Conservation (phyloP, 192 early-diverging fungal genomes). For the Pilobolus umbonatus region DNA sequence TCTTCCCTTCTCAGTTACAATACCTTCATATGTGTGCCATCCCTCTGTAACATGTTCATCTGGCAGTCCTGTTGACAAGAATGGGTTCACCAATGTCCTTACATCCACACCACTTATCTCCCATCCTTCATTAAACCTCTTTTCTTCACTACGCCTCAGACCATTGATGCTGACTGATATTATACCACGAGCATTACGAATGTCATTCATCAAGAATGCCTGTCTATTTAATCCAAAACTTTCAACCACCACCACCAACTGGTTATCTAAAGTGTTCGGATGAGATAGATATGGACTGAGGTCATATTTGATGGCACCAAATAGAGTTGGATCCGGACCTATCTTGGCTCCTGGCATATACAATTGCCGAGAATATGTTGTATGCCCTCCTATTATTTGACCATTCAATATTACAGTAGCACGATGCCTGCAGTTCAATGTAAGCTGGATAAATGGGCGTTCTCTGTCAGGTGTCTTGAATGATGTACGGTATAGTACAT, state of each 20-base stretch:
- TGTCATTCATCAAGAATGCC: constrained; percentile 69
- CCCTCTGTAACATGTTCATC: constrained; percentile 49
- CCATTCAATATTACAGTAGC: constrained; percentile 69
- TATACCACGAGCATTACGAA: constrained; percentile 69
- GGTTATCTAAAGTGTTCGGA: constrained; percentile 53
- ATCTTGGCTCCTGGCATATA: constrained; percentile 58
- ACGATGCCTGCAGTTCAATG: constrained; percentile 69
- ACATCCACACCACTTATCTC: constrained; percentile 75
- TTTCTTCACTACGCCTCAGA: constrained; percentile 38
- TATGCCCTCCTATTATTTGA: constrained; percentile 70
- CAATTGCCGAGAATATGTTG: constrained; percentile 61
- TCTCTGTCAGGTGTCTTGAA: constrained; percentile 38
- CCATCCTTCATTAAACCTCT: constrained; percentile 47
- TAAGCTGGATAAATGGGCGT: constrained; percentile 39
- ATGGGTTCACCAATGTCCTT: constrained; percentile 47
- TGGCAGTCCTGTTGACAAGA: constrained; percentile 68
- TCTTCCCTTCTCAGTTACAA: neutral
- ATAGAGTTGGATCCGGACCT: constrained; percentile 61
- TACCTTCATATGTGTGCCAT: constrained; percentile 30
- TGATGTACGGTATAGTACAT: constrained; percentile 54
- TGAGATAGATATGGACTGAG: constrained; percentile 40
- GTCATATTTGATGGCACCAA: constrained; percentile 57
- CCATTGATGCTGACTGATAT: constrained; percentile 60
- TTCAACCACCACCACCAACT: constrained; percentile 67
- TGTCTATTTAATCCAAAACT: constrained; percentile 72